phyloP scores from a whole-genome alignment of 495 filamentous ascomycete species.

The Annulohypoxylon bovei region DNA sequence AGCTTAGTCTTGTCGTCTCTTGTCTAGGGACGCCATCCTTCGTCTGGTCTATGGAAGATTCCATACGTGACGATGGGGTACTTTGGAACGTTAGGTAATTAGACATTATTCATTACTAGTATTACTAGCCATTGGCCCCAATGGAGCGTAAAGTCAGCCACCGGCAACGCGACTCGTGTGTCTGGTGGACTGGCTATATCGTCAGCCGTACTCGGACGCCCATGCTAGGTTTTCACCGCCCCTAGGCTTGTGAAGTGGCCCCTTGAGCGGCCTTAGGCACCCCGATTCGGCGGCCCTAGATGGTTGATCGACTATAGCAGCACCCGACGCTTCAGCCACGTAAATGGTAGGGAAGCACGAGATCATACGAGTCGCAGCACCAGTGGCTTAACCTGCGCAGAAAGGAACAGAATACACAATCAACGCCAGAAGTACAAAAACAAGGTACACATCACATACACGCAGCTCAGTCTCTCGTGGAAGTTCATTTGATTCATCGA shows the following conservation, averaged over 20 bases:
- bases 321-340: constrained; percentile 29
- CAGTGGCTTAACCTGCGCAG: not conserved
- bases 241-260: constrained; percentile 20
- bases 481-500: constrained; percentile 35
- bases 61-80: constrained; percentile 14
- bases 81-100: constrained; percentile 12
- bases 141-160: constrained; percentile 2
- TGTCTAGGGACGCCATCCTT: constrained; percentile 9
- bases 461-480: constrained; percentile 1
- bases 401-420: not conserved
- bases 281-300: constrained; percentile 15
- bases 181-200: constrained; percentile 22
- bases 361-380: constrained; percentile 23
- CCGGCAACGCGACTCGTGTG: constrained; percentile 11
- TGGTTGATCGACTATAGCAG: constrained; percentile 24
- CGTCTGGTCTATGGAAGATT: not conserved
- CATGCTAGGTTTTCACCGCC: constrained; percentile 30
- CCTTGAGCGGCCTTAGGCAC: constrained; percentile 10
- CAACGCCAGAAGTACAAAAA: not conserved
- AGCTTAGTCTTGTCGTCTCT: constrained; percentile 9
- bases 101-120: constrained; percentile 12
- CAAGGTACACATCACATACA: constrained; percentile 14
- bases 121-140: constrained; percentile 13
- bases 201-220: constrained; percentile 27
- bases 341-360: constrained; percentile 31